Conservation (phyloP, 192 early-diverging fungal genomes). For the Geranomyces michiganensis region DNA sequence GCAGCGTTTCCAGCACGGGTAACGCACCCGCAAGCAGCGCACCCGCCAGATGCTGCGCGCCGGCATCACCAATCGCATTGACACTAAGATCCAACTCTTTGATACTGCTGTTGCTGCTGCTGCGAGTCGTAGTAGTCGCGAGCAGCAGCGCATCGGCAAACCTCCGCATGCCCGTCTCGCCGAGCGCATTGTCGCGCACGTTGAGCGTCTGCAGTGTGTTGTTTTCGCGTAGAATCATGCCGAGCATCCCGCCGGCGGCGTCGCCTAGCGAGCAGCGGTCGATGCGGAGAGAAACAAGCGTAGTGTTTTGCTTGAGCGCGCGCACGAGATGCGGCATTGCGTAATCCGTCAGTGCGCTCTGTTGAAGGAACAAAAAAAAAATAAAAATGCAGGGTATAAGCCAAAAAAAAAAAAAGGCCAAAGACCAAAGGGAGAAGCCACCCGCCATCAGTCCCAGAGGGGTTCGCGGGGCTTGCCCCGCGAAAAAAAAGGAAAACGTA, state of each 20-base stretch:
- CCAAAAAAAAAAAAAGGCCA: too few relatives aligned
- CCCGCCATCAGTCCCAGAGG: too few relatives aligned
- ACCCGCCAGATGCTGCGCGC: not conserved
- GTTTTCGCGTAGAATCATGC: not conserved
- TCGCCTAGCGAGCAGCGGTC: conserved; percentile 1
- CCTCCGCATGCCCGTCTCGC: not conserved
- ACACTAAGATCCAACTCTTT: conserved; percentile 5
- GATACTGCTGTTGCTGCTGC: not conserved
- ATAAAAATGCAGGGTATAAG: too few relatives aligned
- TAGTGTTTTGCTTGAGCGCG: not conserved
- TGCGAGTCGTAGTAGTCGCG: not conserved
- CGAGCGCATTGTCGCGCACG: conserved; percentile 4
- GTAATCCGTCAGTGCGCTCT: not conserved
- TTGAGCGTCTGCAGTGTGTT: not conserved
- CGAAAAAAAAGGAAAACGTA: too few relatives aligned
- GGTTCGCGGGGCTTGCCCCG: too few relatives aligned
- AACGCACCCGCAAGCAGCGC: not conserved
- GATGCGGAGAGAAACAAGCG: not conserved
- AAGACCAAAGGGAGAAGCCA: too few relatives aligned
- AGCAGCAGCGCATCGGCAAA: not conserved
- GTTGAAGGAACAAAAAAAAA: too few relatives aligned
- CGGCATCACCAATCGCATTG: not conserved
- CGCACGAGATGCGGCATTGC: conserved; percentile 1
- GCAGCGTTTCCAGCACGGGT: not conserved
- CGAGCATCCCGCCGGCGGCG: not conserved